A percentile compares a stretch with the other conserved stretches of the same genome.
Conservation (phyloP, 1,284 basidiomycete species). For the Boletus hoseneyae region DNA sequence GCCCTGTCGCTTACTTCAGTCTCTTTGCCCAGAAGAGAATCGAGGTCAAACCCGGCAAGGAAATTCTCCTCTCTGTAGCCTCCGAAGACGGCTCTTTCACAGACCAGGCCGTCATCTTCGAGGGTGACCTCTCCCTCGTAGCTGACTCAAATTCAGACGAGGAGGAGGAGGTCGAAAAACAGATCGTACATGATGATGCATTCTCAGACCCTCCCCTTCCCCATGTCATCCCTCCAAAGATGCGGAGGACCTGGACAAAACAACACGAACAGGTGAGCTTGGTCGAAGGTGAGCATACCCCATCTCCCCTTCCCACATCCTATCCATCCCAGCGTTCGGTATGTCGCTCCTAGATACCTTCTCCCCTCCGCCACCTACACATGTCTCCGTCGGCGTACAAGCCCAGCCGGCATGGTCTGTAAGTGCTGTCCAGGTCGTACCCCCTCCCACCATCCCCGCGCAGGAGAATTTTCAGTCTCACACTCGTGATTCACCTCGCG, state of each 20-base stretch:
- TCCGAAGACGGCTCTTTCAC: slow-evolving; percentile 48
- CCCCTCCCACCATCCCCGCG: slow-evolving; percentile 17
- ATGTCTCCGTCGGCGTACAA: slow-evolving; percentile 36
- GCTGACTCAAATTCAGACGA: slow-evolving; percentile 38
- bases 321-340: slow-evolving; percentile 27
- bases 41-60: slow-evolving; percentile 63
- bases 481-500: slow-evolving; percentile 3
- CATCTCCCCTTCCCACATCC: not conserved
- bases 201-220: slow-evolving; percentile 28
- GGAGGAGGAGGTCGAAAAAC: slow-evolving; percentile 35
- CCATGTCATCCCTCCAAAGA: slow-evolving; percentile 50
- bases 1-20: slow-evolving; percentile 48
- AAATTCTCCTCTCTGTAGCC: slow-evolving; percentile 57
- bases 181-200: slow-evolving; percentile 39
- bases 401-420: slow-evolving; percentile 32
- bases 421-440: slow-evolving; percentile 36
- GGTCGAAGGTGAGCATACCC: slow-evolving; percentile 35
- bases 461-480: slow-evolving; percentile 11
- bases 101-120: slow-evolving; percentile 53
- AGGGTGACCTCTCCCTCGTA: slow-evolving; percentile 42
- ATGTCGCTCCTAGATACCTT: slow-evolving; percentile 27
- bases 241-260: slow-evolving; percentile 54
- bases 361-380: slow-evolving; percentile 23
- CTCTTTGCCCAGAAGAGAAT: slow-evolving; percentile 64
- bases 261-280: slow-evolving; percentile 40